phyloP scores from a whole-genome alignment of 1,139 yeast genomes.

The Geotrichum phurueaensis region DNA sequence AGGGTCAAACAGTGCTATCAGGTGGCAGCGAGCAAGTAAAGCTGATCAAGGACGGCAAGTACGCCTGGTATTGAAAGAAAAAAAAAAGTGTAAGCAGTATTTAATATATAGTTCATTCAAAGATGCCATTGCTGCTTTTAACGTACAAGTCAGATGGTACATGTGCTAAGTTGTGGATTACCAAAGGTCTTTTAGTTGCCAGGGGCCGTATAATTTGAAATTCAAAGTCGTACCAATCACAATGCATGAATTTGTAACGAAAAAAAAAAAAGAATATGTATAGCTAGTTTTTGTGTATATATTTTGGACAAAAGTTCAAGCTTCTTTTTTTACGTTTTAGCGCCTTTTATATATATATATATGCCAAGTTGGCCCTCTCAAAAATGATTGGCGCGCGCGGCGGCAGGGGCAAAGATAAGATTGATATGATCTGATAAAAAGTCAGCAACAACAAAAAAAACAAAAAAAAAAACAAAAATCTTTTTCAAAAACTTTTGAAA shows the following conservation, averaged over 20 bases:
- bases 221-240: not conserved
- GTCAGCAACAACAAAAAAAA: no score
- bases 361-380: not conserved
- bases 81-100: not conserved
- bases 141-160: not conserved
- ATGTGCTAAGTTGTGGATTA: not conserved
- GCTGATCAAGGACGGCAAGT: conserved; percentile 31
- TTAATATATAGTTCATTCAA: no score
- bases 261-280: not conserved
- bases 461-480: no score
- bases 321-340: not conserved
- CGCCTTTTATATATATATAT: no score
- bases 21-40: conserved; percentile 16
- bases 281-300: not conserved
- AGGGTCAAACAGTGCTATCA: conserved; percentile 2
- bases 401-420: not conserved
- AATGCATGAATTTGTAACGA: not conserved
- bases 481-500: no score
- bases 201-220: no score
- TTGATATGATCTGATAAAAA: not conserved
- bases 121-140: not conserved
- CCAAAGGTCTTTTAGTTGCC: no score
- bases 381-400: not conserved
- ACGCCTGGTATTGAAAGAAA: conserved; percentile 29
- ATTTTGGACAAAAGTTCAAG: not conserved